Evolutionary conservation across 345 rosid genomes (phyloP).

Genomic region (Eucalyptus curtisii): DNA sequence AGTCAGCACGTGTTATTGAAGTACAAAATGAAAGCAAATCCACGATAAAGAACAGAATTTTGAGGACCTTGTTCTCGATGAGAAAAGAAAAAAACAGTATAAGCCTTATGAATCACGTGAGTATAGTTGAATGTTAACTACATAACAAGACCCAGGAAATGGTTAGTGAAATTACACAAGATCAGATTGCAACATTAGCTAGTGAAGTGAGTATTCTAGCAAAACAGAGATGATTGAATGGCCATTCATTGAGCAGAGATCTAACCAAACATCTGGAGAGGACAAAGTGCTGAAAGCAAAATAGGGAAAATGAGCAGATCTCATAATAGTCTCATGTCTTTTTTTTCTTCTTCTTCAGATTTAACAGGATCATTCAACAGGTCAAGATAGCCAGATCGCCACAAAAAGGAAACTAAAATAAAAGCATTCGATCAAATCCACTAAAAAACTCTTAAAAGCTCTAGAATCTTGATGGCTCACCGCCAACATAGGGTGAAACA

Average conservation of each 20-base stretch:
- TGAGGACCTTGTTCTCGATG: slow-evolving; percentile 62
- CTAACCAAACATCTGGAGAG: neutral
- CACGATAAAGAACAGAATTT: slow-evolving; percentile 64
- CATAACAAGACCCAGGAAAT: neutral
- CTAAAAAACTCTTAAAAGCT: neutral
- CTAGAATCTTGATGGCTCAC: neutral
- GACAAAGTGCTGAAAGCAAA: neutral
- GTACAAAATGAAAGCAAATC: slow-evolving; percentile 88
- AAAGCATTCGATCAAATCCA: neutral
- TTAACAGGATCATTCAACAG: neutral
- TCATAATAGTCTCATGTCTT: neutral
- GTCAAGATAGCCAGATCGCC: neutral
- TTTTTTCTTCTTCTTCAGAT: neutral
- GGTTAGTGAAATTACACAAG: neutral
- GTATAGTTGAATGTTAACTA: neutral
- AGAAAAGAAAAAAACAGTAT: neutral
- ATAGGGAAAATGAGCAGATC: neutral
- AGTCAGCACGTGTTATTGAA: slow-evolving; percentile 96
- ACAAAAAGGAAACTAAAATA: neutral
- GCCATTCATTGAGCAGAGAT: neutral
- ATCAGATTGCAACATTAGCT: neutral
- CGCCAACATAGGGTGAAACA: neutral
- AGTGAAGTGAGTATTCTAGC: neutral
- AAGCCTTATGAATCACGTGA: neutral
- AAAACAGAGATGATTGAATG: neutral